phyloP scores from a whole-genome alignment of 2,329 filamentous ascomycete species.

The Tolypocladium cylindrosporum region DNA sequence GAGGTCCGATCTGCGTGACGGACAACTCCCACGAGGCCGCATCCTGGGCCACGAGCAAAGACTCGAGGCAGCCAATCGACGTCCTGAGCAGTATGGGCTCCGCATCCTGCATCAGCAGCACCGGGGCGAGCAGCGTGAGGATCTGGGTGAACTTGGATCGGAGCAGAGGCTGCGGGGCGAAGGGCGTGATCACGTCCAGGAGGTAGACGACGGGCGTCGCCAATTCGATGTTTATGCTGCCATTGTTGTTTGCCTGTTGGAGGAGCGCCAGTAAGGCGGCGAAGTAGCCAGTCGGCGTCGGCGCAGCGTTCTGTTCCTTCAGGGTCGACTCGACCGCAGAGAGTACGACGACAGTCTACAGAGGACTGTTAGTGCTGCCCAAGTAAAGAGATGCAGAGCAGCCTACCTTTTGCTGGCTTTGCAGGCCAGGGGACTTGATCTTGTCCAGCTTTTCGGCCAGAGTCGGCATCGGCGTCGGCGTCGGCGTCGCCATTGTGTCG shows the following conservation, averaged over 20 bases:
- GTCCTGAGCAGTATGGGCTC: conserved; percentile 80
- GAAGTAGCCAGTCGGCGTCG: conserved; percentile 86
- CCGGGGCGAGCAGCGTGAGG: conserved; percentile 73
- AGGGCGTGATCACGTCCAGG: conserved; percentile 82
- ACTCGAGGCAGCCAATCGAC: conserved; percentile 87
- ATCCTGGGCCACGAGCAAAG: conserved; percentile 85
- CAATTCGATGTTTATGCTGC: conserved; percentile 69
- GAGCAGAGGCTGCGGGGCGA: conserved; percentile 75
- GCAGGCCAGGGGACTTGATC: conserved; percentile 91
- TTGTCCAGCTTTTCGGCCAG: conserved; percentile 90
- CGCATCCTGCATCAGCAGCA: conserved; percentile 67
- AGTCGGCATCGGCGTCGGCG: conserved; percentile 43
- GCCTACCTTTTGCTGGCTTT: conserved; percentile 84
- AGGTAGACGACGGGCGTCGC: conserved; percentile 86
- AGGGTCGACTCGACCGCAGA: conserved; percentile 89
- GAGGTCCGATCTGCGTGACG: conserved; percentile 72
- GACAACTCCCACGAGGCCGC: conserved; percentile 78
- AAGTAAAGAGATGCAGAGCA: conserved; percentile 5
- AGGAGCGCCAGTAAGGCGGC: conserved; percentile 87
- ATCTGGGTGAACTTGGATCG: conserved; percentile 94
- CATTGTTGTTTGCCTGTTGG: conserved; percentile 60
- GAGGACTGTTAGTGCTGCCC: neutral
- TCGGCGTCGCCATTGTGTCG: conserved; percentile 23
- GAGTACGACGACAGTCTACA: conserved; percentile 73
- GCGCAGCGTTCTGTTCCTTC: conserved; percentile 72